Evolutionary conservation across 179 eudicot species (phyloP).

Genomic region (Kewa caespitosa): DNA sequence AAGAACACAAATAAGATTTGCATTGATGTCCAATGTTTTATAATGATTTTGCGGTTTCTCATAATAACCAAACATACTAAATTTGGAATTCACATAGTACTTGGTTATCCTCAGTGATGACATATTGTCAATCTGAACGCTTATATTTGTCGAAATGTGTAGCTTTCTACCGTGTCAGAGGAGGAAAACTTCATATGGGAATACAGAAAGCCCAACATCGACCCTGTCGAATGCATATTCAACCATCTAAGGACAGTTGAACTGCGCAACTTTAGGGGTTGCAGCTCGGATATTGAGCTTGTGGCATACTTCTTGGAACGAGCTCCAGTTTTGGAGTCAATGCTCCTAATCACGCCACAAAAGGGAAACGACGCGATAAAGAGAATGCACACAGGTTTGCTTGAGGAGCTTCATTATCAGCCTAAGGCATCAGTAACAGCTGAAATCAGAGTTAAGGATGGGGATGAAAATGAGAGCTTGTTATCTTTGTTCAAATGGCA

Average conservation of each 20-base stretch:
- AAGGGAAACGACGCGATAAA: constrained; percentile 4
- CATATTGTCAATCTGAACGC: too few relatives aligned
- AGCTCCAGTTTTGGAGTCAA: constrained; percentile 29
- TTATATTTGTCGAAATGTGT: background rate
- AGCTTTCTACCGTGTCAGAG: constrained; percentile 35
- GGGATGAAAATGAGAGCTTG: constrained; percentile 23
- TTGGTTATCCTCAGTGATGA: too few relatives aligned
- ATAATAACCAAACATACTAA: too few relatives aligned
- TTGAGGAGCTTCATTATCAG: constrained; percentile 3
- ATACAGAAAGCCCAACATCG: constrained; percentile 27
- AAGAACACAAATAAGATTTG: too few relatives aligned
- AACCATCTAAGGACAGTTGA: constrained; percentile 18
- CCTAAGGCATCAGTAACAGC: constrained; percentile 21
- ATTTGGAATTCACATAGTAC: too few relatives aligned
- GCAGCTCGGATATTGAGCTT: constrained; percentile 25
- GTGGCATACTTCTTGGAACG: constrained; percentile 30
- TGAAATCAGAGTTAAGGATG: constrained; percentile 22
- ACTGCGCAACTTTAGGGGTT: constrained; percentile 30
- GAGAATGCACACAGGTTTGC: constrained; percentile 10
- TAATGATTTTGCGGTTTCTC: too few relatives aligned
- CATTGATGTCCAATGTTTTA: too few relatives aligned
- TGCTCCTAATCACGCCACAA: constrained; percentile 24
- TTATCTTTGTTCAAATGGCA: constrained; percentile 27
- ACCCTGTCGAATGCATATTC: constrained; percentile 22
- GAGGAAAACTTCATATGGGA: constrained; percentile 42